Evolutionary conservation across 331 rosid species (phyloP), one percentile per base, ranked within the genome.

Genomic region (Rhamnella rubrinervis): DNA sequence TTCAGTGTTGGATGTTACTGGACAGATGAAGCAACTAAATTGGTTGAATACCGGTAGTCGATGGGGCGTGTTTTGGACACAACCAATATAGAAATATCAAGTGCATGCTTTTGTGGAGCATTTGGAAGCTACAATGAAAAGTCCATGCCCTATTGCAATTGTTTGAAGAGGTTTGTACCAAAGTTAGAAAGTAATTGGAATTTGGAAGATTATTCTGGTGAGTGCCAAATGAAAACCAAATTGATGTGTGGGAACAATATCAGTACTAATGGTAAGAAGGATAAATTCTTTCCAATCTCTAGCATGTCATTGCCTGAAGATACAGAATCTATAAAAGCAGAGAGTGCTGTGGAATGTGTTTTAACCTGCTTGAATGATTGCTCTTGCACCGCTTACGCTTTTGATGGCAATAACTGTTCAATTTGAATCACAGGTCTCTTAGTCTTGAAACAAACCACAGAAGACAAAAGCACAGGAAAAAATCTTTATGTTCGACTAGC

Each of bases 41-140:
- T 77, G 71, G 71, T 0, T 28, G 1, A 1, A 1, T 1, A 0
- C 12, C 2, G 1, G 10, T 0, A 18, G 14, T 19, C 4, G 15
- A 1, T 72, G 82, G 83, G 28, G 0, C 15, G 0, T 40, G 57
- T 5, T 12, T 26, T 73, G 75, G 78, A 10, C 60, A 15, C 46
- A 38, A 2, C 75, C 75, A 60, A 61, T 71, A 10, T 81, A 78
- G 51, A n/a, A n/a, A n/a, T 82, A 83, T 44, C 65, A 62, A 38
- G 81, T 82, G 7, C 67, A 78, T 75, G 78, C 72, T 59, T 66
- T 11, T 82, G 86, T 68, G 81, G 86, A 5, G 75, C 76, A 14
- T 84, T 66, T 39, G 85, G 85, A 0, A 77, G 59, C 59, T 83
- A 84, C 67, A 75, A 39, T 7, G 70, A 72, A 19, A 51, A 18